Evolutionary conservation across 768 basidiomycete genomes (phyloP), one percentile per base, ranked within the genome.

Genomic region (Termitomyces sp.): DNA sequence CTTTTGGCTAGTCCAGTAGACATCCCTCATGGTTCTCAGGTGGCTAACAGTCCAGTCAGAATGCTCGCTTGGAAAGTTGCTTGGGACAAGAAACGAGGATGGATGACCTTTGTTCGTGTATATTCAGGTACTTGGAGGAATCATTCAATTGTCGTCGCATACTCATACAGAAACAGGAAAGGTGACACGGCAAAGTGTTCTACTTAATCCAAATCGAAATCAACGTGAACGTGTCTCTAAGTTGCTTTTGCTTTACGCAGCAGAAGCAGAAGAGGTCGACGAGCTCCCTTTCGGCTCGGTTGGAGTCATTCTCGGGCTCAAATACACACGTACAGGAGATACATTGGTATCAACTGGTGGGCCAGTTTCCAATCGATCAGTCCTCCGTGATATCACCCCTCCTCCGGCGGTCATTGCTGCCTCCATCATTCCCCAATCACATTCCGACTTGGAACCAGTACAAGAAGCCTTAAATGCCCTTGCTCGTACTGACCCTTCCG

Each of bases 91-190:
- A 81, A 79, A 62, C 70, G 73, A 55, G 92, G 92, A 23, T 94
- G 92, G 92, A 92, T 94, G 91, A 94, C 92, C 1, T 94, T 92
- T 66, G 86, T 94, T 40, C 78, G 92, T 26, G 82, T 94, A 19
- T 94, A 94, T 69, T 92, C 91, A 53, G 92, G 91, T 90, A 67
- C 59, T 75, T 68, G 3, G 15, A 41, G 62, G 19, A 43, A 49
- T 45, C 50, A 37, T 35, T 55, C 49, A n/a, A 30, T 9, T 37
- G 9, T 47, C 35, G 48, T n/a, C 14, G 40, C 15, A 17, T 52
- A 40, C 47, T 50, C 28, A 56, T 10, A 33, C 14, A n/a, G 3
- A 53, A 46, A 35, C 56, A 91, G 91, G 91, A 15, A 88, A 82
- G 15, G 71, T 94, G 47, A 87, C 75, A 19, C 80, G 78, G 19